These are phyloP conservation scores for Alternaria sp. DNA, from an alignment of 2,329 filamentous ascomycete species.

Conservation along the genomic window DNA sequence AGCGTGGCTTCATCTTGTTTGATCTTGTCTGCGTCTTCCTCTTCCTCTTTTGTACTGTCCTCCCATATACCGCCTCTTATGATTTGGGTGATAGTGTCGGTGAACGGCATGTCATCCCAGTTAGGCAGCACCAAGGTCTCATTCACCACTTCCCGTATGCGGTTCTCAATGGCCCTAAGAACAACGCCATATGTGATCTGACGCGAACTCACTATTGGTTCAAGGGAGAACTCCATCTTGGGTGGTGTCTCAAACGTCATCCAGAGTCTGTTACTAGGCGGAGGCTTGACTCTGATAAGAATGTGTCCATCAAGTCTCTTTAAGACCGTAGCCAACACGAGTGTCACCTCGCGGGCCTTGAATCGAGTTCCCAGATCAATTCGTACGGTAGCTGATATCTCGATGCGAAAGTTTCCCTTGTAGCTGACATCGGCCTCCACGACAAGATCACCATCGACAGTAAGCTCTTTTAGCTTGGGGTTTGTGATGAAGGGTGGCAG, in stretches of 20 bases:
- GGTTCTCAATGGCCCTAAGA: slow-evolving; percentile 89
- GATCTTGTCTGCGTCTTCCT: slow-evolving; percentile 25
- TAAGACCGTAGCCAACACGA: slow-evolving; percentile 84
- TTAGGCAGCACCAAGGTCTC: slow-evolving; percentile 92
- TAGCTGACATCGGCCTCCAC: slow-evolving; percentile 90
- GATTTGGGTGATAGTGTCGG: slow-evolving; percentile 76
- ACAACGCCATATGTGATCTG: slow-evolving; percentile 96
- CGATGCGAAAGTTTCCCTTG: slow-evolving; percentile 85
- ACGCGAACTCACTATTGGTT: slow-evolving; percentile 92
- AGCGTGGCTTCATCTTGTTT: slow-evolving; percentile 26
- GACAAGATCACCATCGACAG: slow-evolving; percentile 87
- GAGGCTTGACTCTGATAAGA: slow-evolving; percentile 87
- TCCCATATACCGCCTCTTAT: slow-evolving; percentile 88
- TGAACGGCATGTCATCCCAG: slow-evolving; percentile 96
- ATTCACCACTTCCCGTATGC: slow-evolving; percentile 91
- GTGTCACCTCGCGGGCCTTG: slow-evolving; percentile 87
- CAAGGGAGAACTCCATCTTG: slow-evolving; percentile 91
- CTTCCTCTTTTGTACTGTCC: slow-evolving; percentile 35
- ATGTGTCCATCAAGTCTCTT: slow-evolving; percentile 86
- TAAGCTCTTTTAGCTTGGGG: slow-evolving; percentile 85
- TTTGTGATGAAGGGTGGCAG: slow-evolving; percentile 89
- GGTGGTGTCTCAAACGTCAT: slow-evolving; percentile 93
- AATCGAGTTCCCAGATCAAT: slow-evolving; percentile 90
- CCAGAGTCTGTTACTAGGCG: slow-evolving; percentile 96
- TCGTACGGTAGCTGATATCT: slow-evolving; percentile 90